These are phyloP conservation scores for Trametes polyzona DNA, from an alignment of 1,284 basidiomycete species.

Conservation along the genomic window DNA sequence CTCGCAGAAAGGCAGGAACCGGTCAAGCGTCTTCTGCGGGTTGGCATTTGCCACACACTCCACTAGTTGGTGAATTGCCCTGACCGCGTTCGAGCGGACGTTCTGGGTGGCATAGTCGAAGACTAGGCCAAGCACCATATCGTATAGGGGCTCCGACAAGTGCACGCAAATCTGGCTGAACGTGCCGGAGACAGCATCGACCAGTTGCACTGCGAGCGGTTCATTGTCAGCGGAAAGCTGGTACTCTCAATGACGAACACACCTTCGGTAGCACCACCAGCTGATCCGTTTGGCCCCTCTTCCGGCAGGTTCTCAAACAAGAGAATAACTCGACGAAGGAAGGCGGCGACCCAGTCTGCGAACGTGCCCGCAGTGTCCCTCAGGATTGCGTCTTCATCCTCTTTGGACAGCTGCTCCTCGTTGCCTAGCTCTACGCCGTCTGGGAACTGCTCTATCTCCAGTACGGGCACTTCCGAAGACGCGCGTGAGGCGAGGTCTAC, in stretches of 20 bases:
- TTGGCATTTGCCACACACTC: conserved; percentile 86
- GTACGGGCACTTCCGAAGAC: conserved; percentile 13
- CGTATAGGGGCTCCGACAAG: conserved; percentile 82
- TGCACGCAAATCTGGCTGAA: conserved; percentile 83
- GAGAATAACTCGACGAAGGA: conserved; percentile 81
- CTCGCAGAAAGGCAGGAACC: conserved; percentile 77
- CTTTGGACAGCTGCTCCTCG: conserved; percentile 47
- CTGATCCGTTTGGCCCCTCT: conserved; percentile 64
- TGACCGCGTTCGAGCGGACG: conserved; percentile 83
- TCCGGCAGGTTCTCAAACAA: conserved; percentile 90
- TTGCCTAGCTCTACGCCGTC: conserved; percentile 38
- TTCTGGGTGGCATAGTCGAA: conserved; percentile 79
- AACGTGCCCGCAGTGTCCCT: conserved; percentile 67
- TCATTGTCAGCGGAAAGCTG: not conserved
- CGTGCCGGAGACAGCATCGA: conserved; percentile 69
- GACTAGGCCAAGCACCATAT: conserved; percentile 83
- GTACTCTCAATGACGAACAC: conserved; percentile 2
- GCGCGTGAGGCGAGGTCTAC: conserved; percentile 3
- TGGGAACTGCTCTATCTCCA: conserved; percentile 28
- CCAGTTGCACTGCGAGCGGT: conserved; percentile 55
- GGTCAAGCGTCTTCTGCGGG: conserved; percentile 75
- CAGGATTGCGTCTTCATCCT: conserved; percentile 64
- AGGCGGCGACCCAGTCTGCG: conserved; percentile 84
- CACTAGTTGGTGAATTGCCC: conserved; percentile 86
- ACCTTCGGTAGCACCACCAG: conserved; percentile 67